Conservation (phyloP, 23 red algal genomes). For the Gracilaria gracilis region DNA sequence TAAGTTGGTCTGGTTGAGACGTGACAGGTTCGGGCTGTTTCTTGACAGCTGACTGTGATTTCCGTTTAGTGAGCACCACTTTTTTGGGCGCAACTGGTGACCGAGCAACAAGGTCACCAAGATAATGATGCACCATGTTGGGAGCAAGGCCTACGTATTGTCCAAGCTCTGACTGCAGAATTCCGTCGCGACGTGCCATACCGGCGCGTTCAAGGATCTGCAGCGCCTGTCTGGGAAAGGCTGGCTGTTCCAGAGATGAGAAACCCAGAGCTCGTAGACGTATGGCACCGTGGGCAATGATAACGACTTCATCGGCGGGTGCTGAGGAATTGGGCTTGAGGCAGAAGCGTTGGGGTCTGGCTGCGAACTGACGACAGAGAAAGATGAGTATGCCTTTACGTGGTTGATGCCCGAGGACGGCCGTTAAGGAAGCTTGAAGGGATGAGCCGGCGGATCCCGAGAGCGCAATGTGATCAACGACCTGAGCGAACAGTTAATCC, state of each 20-base stretch:
- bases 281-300: slow-evolving; percentile 36
- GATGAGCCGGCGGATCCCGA: slow-evolving; percentile 3
- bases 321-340: slow-evolving; percentile 31
- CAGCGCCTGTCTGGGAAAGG: slow-evolving; percentile 22
- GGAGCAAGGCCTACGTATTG: slow-evolving; percentile 23
- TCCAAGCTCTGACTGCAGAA: slow-evolving; percentile 55
- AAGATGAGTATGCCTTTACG: slow-evolving; percentile 6
- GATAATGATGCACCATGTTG: slow-evolving; percentile 63
- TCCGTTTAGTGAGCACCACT: slow-evolving; percentile 46
- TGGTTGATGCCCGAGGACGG: neutral
- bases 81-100: slow-evolving; percentile 40
- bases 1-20: neutral
- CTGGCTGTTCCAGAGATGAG: slow-evolving; percentile 34
- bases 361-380: slow-evolving; percentile 20
- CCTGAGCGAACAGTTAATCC: slow-evolving; percentile 51
- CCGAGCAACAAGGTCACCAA: slow-evolving; percentile 28
- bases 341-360: slow-evolving; percentile 18
- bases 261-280: slow-evolving; percentile 58
- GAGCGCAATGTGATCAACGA: slow-evolving; percentile 57
- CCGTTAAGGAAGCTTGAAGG: neutral
- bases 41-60: neutral
- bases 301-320: slow-evolving; percentile 1
- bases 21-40: neutral
- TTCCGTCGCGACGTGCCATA: slow-evolving; percentile 25
- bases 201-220: slow-evolving; percentile 39